Base-by-base conservation (phyloP, 768 basidiomycete species). In the Crepidotus variabilis region DNA sequence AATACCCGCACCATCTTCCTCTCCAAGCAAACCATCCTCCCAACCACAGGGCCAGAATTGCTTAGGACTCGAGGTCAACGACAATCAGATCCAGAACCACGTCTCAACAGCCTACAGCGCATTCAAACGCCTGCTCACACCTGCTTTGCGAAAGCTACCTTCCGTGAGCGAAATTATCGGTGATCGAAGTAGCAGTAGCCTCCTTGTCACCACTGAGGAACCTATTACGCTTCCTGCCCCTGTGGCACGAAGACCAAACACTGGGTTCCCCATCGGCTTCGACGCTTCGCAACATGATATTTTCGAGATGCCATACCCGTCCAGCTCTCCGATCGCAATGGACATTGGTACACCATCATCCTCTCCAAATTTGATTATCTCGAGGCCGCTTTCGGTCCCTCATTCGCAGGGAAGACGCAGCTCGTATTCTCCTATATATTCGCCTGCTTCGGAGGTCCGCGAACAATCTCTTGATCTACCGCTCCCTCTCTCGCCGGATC, bases 291-390 rank as follows among this genome's bases (percentile, higher is more conserved):
- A 55, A 11, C 57, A 61, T 20, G 59, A 60, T 32, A 50, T 57
- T 23, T 60, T 58, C 24, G 60, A 62, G 8, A 16, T 36, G 7
- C 36, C 50, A n/a, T 34, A 54, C 23, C 10, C 49, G n/a, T 78
- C 78, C 22, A 71, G 70, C 46, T 79, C 81, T 6, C 78, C 80
- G 0, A 80, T 82, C 74, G 78, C 79, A 18, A 67, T 81, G 3
- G 72, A 71, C 11, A 78, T 74, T 21, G 75, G 78, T 2, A 60
- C 70, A 8, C 61, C 65, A 58, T 60, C 68, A 10, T 61, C 65
- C 56, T 63, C 14, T 24, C 46, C 54, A 14, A 54, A 58, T 22
- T 57, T 58, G 45, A 52, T 59, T 10, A 56, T 60, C 13, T 56
- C 57, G 20, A 39, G 58, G 11, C 53, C 34, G 6, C 47, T 56